These are phyloP conservation scores for Plasmopara viticola DNA, from an alignment of 352 stramenopile genomes.

Conservation along the genomic window DNA sequence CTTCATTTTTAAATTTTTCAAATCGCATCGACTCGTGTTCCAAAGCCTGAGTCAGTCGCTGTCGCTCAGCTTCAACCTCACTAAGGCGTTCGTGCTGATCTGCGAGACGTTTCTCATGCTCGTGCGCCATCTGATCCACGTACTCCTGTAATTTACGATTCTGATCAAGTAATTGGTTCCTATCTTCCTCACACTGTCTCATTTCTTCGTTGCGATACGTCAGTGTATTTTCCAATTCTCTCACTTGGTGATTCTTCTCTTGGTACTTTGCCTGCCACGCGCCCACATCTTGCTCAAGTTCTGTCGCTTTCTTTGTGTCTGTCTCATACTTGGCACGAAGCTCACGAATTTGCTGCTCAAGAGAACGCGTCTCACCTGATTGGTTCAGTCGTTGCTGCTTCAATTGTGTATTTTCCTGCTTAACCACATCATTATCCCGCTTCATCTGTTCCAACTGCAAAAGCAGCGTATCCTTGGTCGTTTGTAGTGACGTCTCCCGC, in stretches of 20 bases:
- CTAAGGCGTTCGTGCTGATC: slow-evolving; percentile 35
- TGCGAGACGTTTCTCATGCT: slow-evolving; percentile 49
- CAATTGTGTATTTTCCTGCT: slow-evolving; percentile 41
- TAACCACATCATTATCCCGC: slow-evolving; percentile 25
- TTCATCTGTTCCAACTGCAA: slow-evolving; percentile 44
- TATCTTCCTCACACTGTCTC: slow-evolving; percentile 18
- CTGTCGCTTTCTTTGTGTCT: slow-evolving; percentile 24
- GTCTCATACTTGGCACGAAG: slow-evolving; percentile 35
- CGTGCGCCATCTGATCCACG: slow-evolving; percentile 27
- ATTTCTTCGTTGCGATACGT: slow-evolving; percentile 30
- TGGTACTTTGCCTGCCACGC: slow-evolving; percentile 35
- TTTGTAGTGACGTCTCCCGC: slow-evolving; percentile 34
- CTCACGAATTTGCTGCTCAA: slow-evolving; percentile 42
- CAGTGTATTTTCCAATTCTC: slow-evolving; percentile 31
- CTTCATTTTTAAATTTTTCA: slow-evolving; percentile 34
- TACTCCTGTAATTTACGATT: slow-evolving; percentile 41
- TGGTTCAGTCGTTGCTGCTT: slow-evolving; percentile 36
- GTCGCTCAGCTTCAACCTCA: slow-evolving; percentile 33
- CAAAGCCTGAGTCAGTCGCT: slow-evolving; percentile 34
- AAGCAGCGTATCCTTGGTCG: slow-evolving; percentile 35
- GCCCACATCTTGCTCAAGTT: slow-evolving; percentile 30
- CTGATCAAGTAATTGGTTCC: slow-evolving; percentile 39
- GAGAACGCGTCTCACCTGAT: slow-evolving; percentile 23
- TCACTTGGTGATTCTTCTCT: slow-evolving; percentile 25
- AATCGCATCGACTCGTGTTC: slow-evolving; percentile 30